Evolutionary conservation across 805 yeast genomes (phyloP), one percentile per base, ranked within the genome.

Genomic region (Jamesozyma spencerorum): DNA sequence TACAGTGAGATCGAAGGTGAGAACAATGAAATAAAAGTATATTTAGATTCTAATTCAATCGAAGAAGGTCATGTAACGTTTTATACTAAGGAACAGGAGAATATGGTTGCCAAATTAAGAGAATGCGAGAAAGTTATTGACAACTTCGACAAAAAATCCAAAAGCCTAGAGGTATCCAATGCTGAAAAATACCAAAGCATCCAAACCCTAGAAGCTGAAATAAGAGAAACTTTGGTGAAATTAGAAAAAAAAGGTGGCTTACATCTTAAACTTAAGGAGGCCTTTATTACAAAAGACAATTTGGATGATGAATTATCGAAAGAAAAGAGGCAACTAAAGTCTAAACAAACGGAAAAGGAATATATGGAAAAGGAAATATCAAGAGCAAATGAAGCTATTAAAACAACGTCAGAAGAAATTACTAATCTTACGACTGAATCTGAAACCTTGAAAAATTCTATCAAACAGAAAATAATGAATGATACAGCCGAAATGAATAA

Each of bases 301-400:
- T 52, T 79, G 28, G 69, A 71, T 43, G 69, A 69, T 5, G 66
- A 70, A 38, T 60, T 80, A 2, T 60, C 63, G 26, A 67, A 60
- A 22, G 58, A 70, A 34, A 59, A 70, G n/a, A 59, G 64, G 12
- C 69, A 69, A 45, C 51, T 71, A 2, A 70, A 69, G 19, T 66
- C 78, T 5, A 68, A 69, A 33, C 57, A 58, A 2, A 75, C 74
- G 28, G 95, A 86, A 50, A 71, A 68, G 35, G 73, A 66, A 37
- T 87, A 83, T 58, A 81, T 79, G 76, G 51, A 58, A 7, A 66
- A 65, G 24, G 90, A 84, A 54, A 70, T 75, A 24, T 60, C 59
- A 15, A 71, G 77, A 38, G 81, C 86, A 0, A 49, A 57, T 10
- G 60, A 58, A 7, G 71, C 86, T 0, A 66, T 72, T 0, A 47